Conservation (phyloP, 352 stramenopile genomes). For the Globisporangium nagaii region DNA sequence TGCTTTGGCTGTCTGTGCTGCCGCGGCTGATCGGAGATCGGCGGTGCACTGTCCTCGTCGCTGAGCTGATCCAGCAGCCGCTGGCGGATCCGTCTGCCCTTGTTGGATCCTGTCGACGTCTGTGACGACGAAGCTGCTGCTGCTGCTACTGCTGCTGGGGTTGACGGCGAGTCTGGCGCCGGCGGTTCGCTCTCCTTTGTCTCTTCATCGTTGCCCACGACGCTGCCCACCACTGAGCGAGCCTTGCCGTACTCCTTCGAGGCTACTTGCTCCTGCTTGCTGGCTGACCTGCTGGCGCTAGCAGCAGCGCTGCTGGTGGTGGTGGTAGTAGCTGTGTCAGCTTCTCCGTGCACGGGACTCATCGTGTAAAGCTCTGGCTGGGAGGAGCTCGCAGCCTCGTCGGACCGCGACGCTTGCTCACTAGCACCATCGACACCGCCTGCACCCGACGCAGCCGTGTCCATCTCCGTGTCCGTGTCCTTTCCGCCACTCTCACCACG, state of each 20-base stretch:
- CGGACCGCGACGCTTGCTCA: background rate
- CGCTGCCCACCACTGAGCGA: background rate
- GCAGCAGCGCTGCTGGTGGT: background rate
- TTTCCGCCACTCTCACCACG: background rate
- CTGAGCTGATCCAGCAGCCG: background rate
- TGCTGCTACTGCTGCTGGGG: background rate
- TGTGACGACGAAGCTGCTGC: background rate
- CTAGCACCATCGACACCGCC: too few relatives aligned
- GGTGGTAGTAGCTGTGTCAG: background rate
- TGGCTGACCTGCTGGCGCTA: too few relatives aligned
- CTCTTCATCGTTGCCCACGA: background rate
- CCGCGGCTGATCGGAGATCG: background rate
- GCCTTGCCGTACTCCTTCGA: background rate
- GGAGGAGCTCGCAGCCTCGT: background rate
- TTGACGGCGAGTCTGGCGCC: background rate
- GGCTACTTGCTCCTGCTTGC: background rate
- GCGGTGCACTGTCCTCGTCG: background rate
- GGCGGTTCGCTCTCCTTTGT: conserved; percentile 6
- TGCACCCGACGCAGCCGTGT: too few relatives aligned
- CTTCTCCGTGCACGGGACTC: background rate
- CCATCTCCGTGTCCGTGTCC: too few relatives aligned
- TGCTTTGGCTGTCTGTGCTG: background rate
- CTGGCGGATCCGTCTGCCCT: conserved; percentile 2
- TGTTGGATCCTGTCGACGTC: background rate
- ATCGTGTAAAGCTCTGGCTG: background rate